These are phyloP conservation scores for Salvia sclarea DNA, from an alignment of 305 asterid species.

Conservation along the genomic window DNA sequence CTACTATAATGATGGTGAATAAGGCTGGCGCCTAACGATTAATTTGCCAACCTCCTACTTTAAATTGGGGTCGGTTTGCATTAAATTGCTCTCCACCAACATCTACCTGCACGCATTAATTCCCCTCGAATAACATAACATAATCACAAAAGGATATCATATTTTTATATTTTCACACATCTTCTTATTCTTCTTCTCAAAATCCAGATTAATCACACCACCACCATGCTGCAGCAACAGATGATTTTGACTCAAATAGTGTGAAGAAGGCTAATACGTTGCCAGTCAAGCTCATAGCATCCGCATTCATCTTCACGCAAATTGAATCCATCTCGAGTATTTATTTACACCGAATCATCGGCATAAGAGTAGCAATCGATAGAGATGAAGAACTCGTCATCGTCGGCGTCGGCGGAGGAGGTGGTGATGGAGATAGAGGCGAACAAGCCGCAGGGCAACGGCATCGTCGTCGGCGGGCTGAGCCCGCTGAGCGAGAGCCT, in stretches of 20 bases:
- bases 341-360: too few species aligned
- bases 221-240: too few species aligned
- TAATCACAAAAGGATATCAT: not conserved
- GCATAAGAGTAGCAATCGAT: too few species aligned
- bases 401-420: conserved; percentile 41
- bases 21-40: conserved; percentile 21
- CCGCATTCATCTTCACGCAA: conserved; percentile 38
- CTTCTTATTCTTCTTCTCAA: too few species aligned
- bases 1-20: conserved; percentile 1
- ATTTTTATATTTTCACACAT: too few species aligned
- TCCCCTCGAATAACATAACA: too few species aligned
- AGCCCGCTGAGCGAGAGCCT: conserved; percentile 91
- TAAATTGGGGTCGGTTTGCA: conserved; percentile 49
- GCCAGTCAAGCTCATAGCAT: conserved; percentile 54
- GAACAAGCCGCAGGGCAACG: conserved; percentile 62
- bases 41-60: conserved; percentile 40
- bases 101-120: conserved; percentile 50
- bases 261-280: too few species aligned
- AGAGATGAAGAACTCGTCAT: conserved; percentile 44
- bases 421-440: conserved; percentile 94
- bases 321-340: conserved; percentile 11
- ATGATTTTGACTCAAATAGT: not conserved
- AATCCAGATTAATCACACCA: too few species aligned
- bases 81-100: conserved; percentile 49
- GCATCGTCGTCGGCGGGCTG: conserved; percentile 76